Evolutionary conservation across 306 rosid species (phyloP), one percentile per base, ranked within the genome.

Genomic region (Vigna mungo): DNA sequence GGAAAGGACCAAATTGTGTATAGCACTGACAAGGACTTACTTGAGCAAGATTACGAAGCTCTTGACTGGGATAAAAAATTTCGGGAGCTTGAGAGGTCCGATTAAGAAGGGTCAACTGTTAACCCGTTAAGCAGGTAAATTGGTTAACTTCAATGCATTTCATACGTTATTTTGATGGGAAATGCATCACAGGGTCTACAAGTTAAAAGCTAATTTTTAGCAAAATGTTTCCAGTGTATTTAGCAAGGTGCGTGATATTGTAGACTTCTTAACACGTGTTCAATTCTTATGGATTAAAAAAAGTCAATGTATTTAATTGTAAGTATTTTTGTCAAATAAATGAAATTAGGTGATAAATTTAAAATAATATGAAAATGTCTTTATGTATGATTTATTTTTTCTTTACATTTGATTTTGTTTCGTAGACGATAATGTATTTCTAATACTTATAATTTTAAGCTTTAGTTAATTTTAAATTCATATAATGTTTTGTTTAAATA

Each of bases 1-100:
- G 92, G 92, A 61, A 86, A 88, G 87, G 98, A 91, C 85, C 95
- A 88, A 86, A 95, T 95, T 87, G 93, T 95, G 41, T 95, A 95
- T 84, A 88, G 96, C 71, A 91, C 98, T 51, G 99, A 95, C 82
- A 89, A 75, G 82, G 99, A 95, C 84, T 78, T 95, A n/a, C 12
- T 91, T 52, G 99, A 95, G 82, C 98, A 95, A 90, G 93, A 92
- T 27, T 88, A 80, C 7, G 98, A 92, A 60, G 85, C 89, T 70
- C 80, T 80, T 23, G 98, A 95, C 63, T 95, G 97, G 99, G 99
- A 95, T 63, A 82, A 69, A 78, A 88, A 91, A 77, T 92, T 95
- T 80, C 87, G 89, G 81, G 97, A 95, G 86, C 74, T 87, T 27
- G 91, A 95, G 86, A 82, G 88, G 78, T 88, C 88, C 48, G 97